These are phyloP conservation scores for Aureobasidium mangrovei DNA, from an alignment of 2,329 filamentous ascomycete species.

Conservation along the genomic window DNA sequence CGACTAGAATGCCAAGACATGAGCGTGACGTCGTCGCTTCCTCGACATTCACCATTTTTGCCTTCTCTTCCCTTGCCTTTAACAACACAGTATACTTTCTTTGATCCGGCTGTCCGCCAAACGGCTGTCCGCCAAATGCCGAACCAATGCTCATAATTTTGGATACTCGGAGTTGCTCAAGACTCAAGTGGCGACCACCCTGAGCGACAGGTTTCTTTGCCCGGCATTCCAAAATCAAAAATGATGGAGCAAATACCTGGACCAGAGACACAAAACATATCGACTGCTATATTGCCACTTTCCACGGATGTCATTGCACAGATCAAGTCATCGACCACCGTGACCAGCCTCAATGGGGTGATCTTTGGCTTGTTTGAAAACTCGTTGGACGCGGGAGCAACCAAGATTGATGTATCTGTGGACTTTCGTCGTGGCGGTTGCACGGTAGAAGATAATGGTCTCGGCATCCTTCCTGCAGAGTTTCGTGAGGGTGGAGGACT, in stretches of 20 bases:
- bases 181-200: slow-evolving; percentile 9
- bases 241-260: not conserved
- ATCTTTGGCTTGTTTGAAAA: slow-evolving; percentile 70
- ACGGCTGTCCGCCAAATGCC: no score
- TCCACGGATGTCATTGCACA: slow-evolving; percentile 64
- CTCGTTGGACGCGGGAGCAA: slow-evolving; percentile 69
- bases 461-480: slow-evolving; percentile 64
- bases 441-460: slow-evolving; percentile 73
- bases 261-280: not conserved
- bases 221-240: not conserved
- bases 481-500: slow-evolving; percentile 64
- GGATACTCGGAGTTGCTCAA: not conserved
- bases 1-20: no score
- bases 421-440: slow-evolving; percentile 72
- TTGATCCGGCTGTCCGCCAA: no score
- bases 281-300: slow-evolving; percentile 38
- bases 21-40: no score
- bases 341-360: slow-evolving; percentile 65
- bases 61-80: no score
- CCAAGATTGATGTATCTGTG: slow-evolving; percentile 58
- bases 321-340: slow-evolving; percentile 74
- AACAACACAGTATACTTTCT: no score
- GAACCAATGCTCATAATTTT: not conserved
- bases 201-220: not conserved
- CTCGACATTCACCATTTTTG: no score